Conservation (phyloP, 139 green algal species). For the Ettlia oleoabundans region DNA sequence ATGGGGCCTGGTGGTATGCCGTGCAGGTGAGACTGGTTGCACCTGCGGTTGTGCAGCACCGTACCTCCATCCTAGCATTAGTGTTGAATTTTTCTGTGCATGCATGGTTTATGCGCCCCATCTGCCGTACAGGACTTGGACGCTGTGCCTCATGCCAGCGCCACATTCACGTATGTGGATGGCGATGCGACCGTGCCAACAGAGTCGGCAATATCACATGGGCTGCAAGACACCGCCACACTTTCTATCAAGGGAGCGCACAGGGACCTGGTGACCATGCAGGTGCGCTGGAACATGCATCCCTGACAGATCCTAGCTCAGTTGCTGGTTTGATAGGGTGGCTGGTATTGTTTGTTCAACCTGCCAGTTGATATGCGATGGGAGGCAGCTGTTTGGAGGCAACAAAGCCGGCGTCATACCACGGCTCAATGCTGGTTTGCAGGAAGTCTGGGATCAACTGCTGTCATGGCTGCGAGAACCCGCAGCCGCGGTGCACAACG, state of each 20-base stretch:
- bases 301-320: too few species aligned
- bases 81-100: neutral
- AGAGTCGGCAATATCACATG: constrained; percentile 14
- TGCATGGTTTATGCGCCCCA: neutral
- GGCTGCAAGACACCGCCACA: neutral
- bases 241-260: neutral
- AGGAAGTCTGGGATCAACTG: too few species aligned
- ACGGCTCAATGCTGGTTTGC: too few species aligned
- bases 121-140: constrained; percentile 7
- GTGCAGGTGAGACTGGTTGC: neutral
- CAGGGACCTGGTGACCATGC: constrained; percentile 1
- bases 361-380: too few species aligned
- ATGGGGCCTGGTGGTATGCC: constrained; percentile 21
- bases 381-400: too few species aligned
- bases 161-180: constrained; percentile 22
- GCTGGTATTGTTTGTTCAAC: neutral
- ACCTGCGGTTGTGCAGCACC: too few species aligned
- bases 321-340: neutral
- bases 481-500: too few species aligned
- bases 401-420: too few species aligned
- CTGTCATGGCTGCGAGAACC: neutral
- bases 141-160: neutral
- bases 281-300: neutral
- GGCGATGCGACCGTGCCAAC: constrained; percentile 32
- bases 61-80: neutral